Evolutionary conservation across 768 basidiomycete species (phyloP), one percentile per base, ranked within the genome.

Genomic region (Arthromyces matolae): DNA sequence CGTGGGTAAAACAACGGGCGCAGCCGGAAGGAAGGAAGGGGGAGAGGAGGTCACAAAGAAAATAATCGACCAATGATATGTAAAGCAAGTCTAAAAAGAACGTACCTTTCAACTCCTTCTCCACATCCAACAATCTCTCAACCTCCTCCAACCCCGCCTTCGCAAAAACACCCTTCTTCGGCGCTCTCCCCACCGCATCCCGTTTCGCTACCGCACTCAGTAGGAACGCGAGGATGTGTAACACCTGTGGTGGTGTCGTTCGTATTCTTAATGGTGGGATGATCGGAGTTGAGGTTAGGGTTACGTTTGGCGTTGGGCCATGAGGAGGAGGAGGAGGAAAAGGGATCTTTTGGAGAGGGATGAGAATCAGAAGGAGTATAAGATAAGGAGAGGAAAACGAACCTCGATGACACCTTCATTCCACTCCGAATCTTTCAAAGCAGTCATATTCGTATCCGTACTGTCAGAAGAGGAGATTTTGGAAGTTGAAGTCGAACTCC

Each of bases 101-200:
- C 48, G 74, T 71, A 47, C 67, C 75, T 41, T 56, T 46, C 22
- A 52, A 52, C 22, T 34, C 24, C 12, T 35, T 38, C 1, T 25
- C 18, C 34, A 47, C 57, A 58, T 78, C 82, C 46, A 70, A 72
- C 18, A 76, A 63, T n/a, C n/a, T n/a, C n/a, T n/a, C n/a, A n/a
- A n/a, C n/a, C n/a, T n/a, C n/a, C 18, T 68, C 61, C 6, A 86
- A 41, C 0, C 86, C 89, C 51, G 86, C 86, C 5, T 63, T 62
- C 0, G 85, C 81, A 65, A 89, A 91, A 0, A 86, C 67, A 38
- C 78, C 81, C 49, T 83, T 75, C 67, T 84, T 86, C 3, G 89
- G 88, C 44, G 79, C 83, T 20, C 85, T 73, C 32, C 87, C 89
- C 0, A 84, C 78, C 0, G 83, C 76, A 57, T 91, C 87, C 12